These are phyloP conservation scores for Ophiostoma tasmaniense DNA, from an alignment of 2,329 filamentous ascomycete genomes.

Conservation along the genomic window DNA sequence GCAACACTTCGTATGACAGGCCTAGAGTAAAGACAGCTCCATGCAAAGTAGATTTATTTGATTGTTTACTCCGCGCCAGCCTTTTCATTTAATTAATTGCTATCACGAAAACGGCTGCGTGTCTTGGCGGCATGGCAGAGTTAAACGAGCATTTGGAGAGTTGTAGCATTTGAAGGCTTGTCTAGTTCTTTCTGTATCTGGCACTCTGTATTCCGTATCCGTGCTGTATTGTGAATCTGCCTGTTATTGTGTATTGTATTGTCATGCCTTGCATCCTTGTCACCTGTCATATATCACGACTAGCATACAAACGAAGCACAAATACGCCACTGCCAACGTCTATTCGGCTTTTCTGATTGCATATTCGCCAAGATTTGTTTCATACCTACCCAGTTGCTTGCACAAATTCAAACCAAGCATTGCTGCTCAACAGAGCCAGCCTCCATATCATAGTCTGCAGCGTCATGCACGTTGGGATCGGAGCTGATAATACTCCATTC, in stretches of 20 bases:
- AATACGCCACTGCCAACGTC: background rate
- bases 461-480: background rate
- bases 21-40: background rate
- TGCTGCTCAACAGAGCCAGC: background rate
- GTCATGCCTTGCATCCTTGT: background rate
- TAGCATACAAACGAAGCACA: background rate
- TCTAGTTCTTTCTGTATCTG: background rate
- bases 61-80: background rate
- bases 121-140: conserved; percentile 3
- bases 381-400: too few species aligned
- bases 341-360: too few species aligned
- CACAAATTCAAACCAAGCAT: background rate
- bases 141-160: background rate
- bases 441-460: background rate
- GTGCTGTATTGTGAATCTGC: background rate
- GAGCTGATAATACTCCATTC: background rate
- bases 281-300: background rate
- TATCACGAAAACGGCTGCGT: background rate
- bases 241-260: too few species aligned
- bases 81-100: background rate
- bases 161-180: background rate
- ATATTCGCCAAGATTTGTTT: too few species aligned
- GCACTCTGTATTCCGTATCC: background rate
- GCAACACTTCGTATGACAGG: background rate
- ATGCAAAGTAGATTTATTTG: too few species aligned